These are phyloP conservation scores for Kitagawia praeruptora DNA, from an alignment of 129 eudicot genomes.

Conservation along the genomic window DNA sequence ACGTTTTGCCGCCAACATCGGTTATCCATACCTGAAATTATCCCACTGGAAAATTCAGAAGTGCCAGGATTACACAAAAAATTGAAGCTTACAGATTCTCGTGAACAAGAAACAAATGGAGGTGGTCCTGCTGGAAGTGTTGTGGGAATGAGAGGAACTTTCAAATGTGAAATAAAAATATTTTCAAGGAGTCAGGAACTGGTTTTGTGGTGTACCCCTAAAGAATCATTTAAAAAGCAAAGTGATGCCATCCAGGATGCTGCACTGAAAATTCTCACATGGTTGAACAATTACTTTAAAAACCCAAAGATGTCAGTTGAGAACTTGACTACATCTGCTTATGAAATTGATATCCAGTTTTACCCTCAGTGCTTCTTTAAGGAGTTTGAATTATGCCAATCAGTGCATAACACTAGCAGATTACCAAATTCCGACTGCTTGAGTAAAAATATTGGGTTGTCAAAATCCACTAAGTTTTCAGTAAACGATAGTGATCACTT, in stretches of 20 bases:
- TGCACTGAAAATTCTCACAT: slow-evolving; percentile 46
- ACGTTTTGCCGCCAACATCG: slow-evolving; percentile 70
- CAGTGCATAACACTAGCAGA: slow-evolving; percentile 21
- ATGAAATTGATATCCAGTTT: slow-evolving; percentile 38
- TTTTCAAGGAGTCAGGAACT: slow-evolving; percentile 51
- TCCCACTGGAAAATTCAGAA: slow-evolving; percentile 17
- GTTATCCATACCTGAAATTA: slow-evolving; percentile 60
- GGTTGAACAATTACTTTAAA: slow-evolving; percentile 51
- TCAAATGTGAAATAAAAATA: slow-evolving; percentile 60
- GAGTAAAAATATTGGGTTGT: slow-evolving; percentile 7
- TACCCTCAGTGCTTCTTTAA: slow-evolving; percentile 34
- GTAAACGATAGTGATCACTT: too few relatives aligned
- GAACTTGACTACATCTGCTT: slow-evolving; percentile 30
- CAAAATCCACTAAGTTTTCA: slow-evolving; percentile 8
- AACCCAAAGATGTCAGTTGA: slow-evolving; percentile 28
- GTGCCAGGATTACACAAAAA: slow-evolving; percentile 28
- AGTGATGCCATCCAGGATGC: slow-evolving; percentile 68
- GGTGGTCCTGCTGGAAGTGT: slow-evolving; percentile 13
- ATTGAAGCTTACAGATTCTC: slow-evolving; percentile 20
- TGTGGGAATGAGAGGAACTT: slow-evolving; percentile 26
- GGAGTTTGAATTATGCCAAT: slow-evolving; percentile 33
- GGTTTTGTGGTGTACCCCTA: slow-evolving; percentile 45
- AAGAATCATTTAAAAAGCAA: slow-evolving; percentile 60
- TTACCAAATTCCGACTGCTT: slow-evolving; percentile 8
- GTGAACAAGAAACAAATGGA: slow-evolving; percentile 20